Evolutionary conservation across 179 eudicot genomes (phyloP).

Genomic region (Gypsophila paniculata): DNA sequence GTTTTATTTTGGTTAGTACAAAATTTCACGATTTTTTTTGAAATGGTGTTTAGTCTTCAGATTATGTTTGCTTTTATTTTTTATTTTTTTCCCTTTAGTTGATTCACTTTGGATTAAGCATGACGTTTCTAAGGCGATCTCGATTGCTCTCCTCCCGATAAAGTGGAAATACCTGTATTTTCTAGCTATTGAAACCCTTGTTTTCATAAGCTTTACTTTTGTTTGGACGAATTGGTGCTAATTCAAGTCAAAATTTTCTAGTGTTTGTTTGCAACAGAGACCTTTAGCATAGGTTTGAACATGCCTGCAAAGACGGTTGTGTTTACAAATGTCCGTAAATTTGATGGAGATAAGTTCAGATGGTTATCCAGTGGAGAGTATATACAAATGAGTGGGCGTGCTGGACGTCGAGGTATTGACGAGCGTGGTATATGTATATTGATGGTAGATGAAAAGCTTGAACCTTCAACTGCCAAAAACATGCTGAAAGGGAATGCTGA

Average conservation of each 20-base stretch:
- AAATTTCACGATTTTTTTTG: too few species aligned
- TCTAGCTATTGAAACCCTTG: too few species aligned
- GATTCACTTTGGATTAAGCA: too few species aligned
- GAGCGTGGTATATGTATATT: constrained; percentile 94
- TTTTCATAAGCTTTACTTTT: background rate
- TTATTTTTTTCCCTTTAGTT: too few species aligned
- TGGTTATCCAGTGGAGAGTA: constrained; percentile 96
- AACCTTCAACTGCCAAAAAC: constrained; percentile 88
- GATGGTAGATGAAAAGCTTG: constrained; percentile 97
- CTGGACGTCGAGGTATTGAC: constrained; percentile 98
- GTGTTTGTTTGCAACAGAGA: constrained; percentile 99
- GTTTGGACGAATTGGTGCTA: background rate
- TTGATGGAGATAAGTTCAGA: constrained; percentile 93
- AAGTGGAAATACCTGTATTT: too few species aligned
- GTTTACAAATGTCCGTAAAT: constrained; percentile 93
- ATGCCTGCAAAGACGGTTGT: constrained; percentile 99
- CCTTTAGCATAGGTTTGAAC: constrained; percentile 94
- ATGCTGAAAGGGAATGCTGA: constrained; percentile 97
- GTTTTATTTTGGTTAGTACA: too few species aligned
- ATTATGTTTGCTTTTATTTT: constrained; percentile 73
- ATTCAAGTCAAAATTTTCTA: constrained; percentile 34
- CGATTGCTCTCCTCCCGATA: too few species aligned
- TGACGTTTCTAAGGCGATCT: too few species aligned
- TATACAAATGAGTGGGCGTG: constrained; percentile 99
- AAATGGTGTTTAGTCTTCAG: too few species aligned